Base-by-base conservation (phyloP, 371 early-diverging fungal species). In the Circinella minor region DNA sequence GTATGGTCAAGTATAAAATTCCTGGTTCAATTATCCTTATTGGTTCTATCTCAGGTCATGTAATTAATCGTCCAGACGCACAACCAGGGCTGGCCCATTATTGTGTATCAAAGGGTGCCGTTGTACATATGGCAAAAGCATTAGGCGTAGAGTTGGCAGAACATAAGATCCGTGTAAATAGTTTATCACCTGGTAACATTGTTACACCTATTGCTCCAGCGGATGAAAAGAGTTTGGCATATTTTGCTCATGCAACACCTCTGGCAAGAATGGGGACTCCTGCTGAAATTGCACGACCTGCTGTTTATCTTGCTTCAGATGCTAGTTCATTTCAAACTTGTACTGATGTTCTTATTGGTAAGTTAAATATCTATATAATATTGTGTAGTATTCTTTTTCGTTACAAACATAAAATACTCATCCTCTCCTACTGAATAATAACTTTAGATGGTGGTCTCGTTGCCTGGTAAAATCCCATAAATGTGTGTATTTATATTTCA, bases 251-350 rank as follows among this genome's bases (percentile, higher is more conserved):
- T 34, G 64, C 55, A 9, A 72, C 72, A 5, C 72, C 75, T 14
- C 14, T 75, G 55, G 67, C 61, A 38, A 72, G 75, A 11, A 75
- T 75, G 75, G 75, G 73, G 39, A 51, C 66, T 18, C 46, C 75
- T 11, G 64, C 54, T 37, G 75, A 75, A 39, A 68, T 75, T 51
- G 73, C 66, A 51, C 69, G 73, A 10, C 73, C 73, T 34, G 75
- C 73, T 34, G 73, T 72, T 55, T 72, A 72, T 59, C 71, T 75
- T 54, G 75, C 75, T 9, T 72, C 73, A 1, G 75, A 75, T 69
- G 75, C 75, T 27, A 70, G 71, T 39, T 74, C 75, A 27, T 74
- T 74, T 69, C 75, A 74, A 37, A 71, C 75, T 17, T 59, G 69
- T 36, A 74, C 71, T 27, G 75, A 74, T 66, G 71, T 74, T 34